Evolutionary conservation across 257 asterid species (phyloP).

Genomic region (Ophiorrhiza pumila): DNA sequence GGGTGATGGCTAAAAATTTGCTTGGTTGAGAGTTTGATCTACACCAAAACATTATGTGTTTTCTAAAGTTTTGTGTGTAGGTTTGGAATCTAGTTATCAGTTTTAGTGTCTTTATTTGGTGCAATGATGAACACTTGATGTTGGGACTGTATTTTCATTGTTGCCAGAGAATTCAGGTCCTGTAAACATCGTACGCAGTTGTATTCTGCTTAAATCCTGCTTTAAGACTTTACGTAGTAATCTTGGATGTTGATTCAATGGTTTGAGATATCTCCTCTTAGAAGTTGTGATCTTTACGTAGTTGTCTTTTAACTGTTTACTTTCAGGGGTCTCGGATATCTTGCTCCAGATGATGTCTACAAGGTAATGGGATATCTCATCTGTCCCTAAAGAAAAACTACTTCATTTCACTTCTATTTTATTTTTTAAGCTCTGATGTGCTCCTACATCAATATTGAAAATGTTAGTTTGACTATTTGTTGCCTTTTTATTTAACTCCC

Average conservation of each 20-base stretch:
- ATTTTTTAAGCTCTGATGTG: not conserved
- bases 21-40: not conserved
- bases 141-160: not conserved
- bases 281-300: not conserved
- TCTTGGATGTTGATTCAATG: not conserved
- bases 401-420: not conserved
- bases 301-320: not conserved
- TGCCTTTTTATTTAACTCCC: too few relatives aligned
- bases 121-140: not conserved
- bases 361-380: slow-evolving; percentile 35
- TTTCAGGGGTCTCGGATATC: slow-evolving; percentile 76
- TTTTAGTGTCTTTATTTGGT: not conserved
- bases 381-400: not conserved
- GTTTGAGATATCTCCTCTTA: not conserved
- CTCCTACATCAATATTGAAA: too few relatives aligned
- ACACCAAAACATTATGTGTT: not conserved
- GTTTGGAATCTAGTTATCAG: not conserved
- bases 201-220: not conserved
- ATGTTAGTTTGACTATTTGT: too few relatives aligned
- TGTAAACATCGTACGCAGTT: not conserved
- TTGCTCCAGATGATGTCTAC: slow-evolving; percentile 67
- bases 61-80: not conserved
- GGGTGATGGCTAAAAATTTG: not conserved
- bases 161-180: not conserved
- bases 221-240: not conserved